phyloP scores from a whole-genome alignment of 805 yeast species.

The Suhomyces pyralidae region DNA sequence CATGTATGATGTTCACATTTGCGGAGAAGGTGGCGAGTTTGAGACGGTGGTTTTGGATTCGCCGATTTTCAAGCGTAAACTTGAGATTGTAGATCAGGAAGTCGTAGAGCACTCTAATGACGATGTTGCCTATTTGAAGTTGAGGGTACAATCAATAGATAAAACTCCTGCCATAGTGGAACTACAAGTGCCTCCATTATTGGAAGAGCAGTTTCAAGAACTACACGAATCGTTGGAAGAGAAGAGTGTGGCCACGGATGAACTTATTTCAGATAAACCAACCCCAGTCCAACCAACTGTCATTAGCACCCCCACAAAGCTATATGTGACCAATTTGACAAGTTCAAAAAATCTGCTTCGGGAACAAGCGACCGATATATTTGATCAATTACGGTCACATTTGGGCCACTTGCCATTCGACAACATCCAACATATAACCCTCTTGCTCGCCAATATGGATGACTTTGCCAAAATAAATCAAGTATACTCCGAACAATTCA shows the following conservation, averaged over 20 bases:
- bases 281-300: background rate
- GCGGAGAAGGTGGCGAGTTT: slow-evolving; percentile 99
- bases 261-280: background rate
- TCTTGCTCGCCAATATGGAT: slow-evolving; percentile 62
- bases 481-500: slow-evolving; percentile 57
- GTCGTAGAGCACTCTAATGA: slow-evolving; percentile 51
- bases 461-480: slow-evolving; percentile 60
- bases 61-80: slow-evolving; percentile 65
- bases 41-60: slow-evolving; percentile 91
- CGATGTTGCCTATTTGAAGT: slow-evolving; percentile 66
- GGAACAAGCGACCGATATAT: slow-evolving; percentile 49
- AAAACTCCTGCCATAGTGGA: slow-evolving; percentile 15
- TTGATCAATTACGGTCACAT: slow-evolving; percentile 38
- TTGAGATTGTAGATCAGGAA: slow-evolving; percentile 40
- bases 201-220: slow-evolving; percentile 40
- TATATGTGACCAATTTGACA: slow-evolving; percentile 30
- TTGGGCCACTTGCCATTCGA: slow-evolving; percentile 36
- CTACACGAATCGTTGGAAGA: slow-evolving; percentile 19
- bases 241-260: background rate
- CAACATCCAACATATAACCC: slow-evolving; percentile 56
- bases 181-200: slow-evolving; percentile 32
- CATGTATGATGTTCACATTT: slow-evolving; percentile 80
- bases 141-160: slow-evolving; percentile 49
- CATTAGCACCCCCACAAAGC: slow-evolving; percentile 14
- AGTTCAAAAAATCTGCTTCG: slow-evolving; percentile 15